These are phyloP conservation scores for Aspergillus carlsbadensis DNA, from an alignment of 495 filamentous ascomycete genomes.

Conservation along the genomic window DNA sequence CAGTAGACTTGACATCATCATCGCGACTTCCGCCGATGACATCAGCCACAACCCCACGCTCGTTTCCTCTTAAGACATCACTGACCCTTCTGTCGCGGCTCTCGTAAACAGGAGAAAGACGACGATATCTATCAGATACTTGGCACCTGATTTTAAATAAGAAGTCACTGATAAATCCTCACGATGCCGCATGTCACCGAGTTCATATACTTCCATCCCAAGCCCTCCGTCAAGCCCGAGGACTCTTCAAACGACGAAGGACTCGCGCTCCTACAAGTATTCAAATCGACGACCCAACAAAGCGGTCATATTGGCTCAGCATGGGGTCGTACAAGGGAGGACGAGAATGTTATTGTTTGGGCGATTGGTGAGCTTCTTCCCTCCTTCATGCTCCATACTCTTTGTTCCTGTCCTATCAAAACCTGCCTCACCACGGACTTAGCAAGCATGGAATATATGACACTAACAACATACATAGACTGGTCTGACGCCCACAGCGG, in stretches of 20 bases:
- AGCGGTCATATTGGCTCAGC: conserved; percentile 38
- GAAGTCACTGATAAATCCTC: not conserved
- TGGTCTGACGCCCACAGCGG: conserved; percentile 38
- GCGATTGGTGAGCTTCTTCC: conserved; percentile 30
- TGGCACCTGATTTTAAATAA: too few species aligned
- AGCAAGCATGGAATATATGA: too few species aligned
- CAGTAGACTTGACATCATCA: conserved; percentile 3
- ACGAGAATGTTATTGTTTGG: conserved; percentile 39
- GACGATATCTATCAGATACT: too few species aligned
- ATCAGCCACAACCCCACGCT: conserved; percentile 8
- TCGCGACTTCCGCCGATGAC: conserved; percentile 7
- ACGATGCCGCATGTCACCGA: conserved; percentile 33
- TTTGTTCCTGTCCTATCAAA: not conserved
- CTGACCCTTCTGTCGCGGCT: not conserved
- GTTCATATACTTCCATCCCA: conserved; percentile 42
- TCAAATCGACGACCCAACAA: conserved; percentile 31
- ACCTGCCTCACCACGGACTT: too few species aligned
- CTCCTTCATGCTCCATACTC: not conserved
- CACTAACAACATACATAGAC: conserved; percentile 24
- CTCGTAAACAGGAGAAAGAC: not conserved
- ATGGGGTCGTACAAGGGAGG: conserved; percentile 42
- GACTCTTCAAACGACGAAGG: conserved; percentile 37
- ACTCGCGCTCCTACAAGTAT: conserved; percentile 25
- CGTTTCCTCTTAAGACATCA: not conserved
- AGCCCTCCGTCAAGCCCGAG: conserved; percentile 41